A percentile compares a stretch with the other conserved stretches of the same genome.
These are phyloP conservation scores for Pseudonitzschia delicatissima DNA, from an alignment of 108 stramenopile genomes.

Conservation along the genomic window DNA sequence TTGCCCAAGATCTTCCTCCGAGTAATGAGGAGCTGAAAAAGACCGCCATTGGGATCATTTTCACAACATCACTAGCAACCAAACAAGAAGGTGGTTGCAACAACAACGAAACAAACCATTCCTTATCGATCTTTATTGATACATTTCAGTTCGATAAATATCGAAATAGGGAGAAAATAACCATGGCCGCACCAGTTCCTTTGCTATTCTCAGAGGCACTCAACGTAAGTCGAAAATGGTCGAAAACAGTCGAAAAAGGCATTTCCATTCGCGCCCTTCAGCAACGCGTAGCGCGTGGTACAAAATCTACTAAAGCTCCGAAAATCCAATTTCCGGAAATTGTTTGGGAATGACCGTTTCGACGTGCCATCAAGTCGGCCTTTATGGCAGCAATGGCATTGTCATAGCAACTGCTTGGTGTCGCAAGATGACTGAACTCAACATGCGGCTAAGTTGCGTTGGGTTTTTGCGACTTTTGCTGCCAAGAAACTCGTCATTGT, in stretches of 20 bases:
- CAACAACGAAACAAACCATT: not conserved
- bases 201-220: constrained; percentile 79
- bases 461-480: too few species aligned
- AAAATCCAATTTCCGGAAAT: constrained; percentile 25
- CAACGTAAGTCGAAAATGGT: constrained; percentile 70
- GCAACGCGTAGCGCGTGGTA: constrained; percentile 19
- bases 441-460: too few species aligned
- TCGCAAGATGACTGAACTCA: too few species aligned
- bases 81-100: not conserved
- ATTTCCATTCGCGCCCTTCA: not conserved
- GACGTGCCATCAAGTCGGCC: not conserved
- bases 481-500: too few species aligned
- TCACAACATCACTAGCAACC: not conserved
- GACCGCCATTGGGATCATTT: not conserved
- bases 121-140: not conserved
- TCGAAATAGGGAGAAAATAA: constrained; percentile 19
- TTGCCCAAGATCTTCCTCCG: constrained; percentile 3
- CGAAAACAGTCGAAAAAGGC: too few species aligned
- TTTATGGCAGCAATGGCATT: not conserved
- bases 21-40: not conserved
- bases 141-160: not conserved
- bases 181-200: constrained; percentile 66
- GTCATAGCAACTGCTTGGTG: not conserved
- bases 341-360: constrained; percentile 26
- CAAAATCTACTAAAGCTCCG: constrained; percentile 9